phyloP scores from a whole-genome alignment of 2,329 filamentous ascomycete genomes.

The Dactylellina leptospora region DNA sequence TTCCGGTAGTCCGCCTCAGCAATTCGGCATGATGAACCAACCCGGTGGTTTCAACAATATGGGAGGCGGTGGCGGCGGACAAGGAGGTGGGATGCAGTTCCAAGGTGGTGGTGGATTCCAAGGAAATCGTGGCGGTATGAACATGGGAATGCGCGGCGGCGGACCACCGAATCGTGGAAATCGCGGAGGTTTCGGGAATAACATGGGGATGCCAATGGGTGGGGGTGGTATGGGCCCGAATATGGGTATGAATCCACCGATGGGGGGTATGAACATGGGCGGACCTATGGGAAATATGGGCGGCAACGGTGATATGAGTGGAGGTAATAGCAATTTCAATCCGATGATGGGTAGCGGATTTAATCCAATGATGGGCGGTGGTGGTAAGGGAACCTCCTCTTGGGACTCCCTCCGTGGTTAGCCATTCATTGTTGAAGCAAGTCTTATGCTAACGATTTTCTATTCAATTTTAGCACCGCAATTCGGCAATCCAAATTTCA shows the following conservation, averaged over 20 bases:
- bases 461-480: conserved; percentile 30
- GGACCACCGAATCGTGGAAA: conserved; percentile 70
- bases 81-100: conserved; percentile 63
- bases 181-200: conserved; percentile 65
- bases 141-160: conserved; percentile 64
- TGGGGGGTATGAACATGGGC: conserved; percentile 60
- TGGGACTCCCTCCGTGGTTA: conserved; percentile 26
- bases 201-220: conserved; percentile 64
- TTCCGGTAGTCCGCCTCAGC: conserved; percentile 56
- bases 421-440: conserved; percentile 4
- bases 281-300: conserved; percentile 61
- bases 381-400: conserved; percentile 38
- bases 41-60: conserved; percentile 63
- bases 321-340: conserved; percentile 64
- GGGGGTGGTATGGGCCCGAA: conserved; percentile 69
- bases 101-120: conserved; percentile 65
- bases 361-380: conserved; percentile 57
- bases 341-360: conserved; percentile 62
- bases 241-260: conserved; percentile 62
- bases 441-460: conserved; percentile 19
- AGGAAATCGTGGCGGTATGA: conserved; percentile 63
- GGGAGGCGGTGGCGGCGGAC: conserved; percentile 58
- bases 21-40: conserved; percentile 52
- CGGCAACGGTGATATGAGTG: conserved; percentile 67
- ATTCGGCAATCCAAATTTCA: conserved; percentile 49